Conservation (phyloP, 108 stramenopile species). For the Cyclotella cryptica region DNA sequence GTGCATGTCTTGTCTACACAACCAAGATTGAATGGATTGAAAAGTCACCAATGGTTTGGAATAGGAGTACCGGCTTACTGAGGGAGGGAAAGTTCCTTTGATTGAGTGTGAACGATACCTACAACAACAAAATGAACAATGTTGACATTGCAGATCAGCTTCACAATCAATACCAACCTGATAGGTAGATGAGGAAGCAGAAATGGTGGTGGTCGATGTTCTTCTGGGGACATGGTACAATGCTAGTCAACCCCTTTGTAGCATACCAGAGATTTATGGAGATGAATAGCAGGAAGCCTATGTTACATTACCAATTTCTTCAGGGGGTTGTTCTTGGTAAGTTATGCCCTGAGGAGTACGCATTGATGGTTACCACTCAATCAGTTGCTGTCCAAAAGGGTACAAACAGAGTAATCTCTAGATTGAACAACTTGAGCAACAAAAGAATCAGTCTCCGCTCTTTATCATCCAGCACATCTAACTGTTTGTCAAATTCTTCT, state of each 20-base stretch:
- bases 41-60: constrained; percentile 20
- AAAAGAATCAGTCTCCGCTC: no score
- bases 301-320: no score
- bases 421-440: no score
- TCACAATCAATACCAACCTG: constrained; percentile 16
- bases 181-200: constrained; percentile 13
- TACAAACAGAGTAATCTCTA: no score
- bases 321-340: no score
- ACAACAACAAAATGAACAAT: constrained; percentile 42
- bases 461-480: no score
- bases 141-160: constrained; percentile 44
- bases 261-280: neutral
- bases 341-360: no score
- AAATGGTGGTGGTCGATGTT: constrained; percentile 49
- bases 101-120: constrained; percentile 8
- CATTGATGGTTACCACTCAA: no score
- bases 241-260: constrained; percentile 19
- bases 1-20: constrained; percentile 34
- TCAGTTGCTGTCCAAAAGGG: no score
- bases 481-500: no score
- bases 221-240: constrained; percentile 28
- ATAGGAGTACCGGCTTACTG: constrained; percentile 8
- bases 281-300: constrained; percentile 2
- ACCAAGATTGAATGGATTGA: constrained; percentile 31
- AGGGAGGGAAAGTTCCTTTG: no score